phyloP scores from a whole-genome alignment of 2,329 filamentous ascomycete genomes.

The Fusarium praegraminearum region DNA sequence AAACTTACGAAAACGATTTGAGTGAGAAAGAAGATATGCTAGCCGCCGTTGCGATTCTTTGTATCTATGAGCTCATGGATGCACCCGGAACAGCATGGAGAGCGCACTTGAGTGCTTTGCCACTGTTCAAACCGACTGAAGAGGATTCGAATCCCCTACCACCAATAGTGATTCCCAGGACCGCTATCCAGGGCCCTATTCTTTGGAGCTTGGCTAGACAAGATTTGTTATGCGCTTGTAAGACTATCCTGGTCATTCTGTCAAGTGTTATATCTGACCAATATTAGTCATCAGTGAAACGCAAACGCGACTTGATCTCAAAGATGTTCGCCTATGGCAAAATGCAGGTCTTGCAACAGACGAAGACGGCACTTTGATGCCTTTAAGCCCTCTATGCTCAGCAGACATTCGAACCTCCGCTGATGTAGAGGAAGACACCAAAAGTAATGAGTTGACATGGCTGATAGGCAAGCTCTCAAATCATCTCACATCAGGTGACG shows the following conservation, averaged over 20 bases:
- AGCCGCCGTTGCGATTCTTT: conserved; percentile 74
- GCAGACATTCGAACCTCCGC: conserved; percentile 57
- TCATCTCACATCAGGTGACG: conserved; percentile 69
- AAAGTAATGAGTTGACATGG: conserved; percentile 74
- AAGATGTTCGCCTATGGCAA: conserved; percentile 72
- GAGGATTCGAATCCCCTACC: conserved; percentile 13
- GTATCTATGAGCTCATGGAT: conserved; percentile 76
- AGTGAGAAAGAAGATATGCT: conserved; percentile 60
- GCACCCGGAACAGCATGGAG: conserved; percentile 72
- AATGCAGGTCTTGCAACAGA: conserved; percentile 69
- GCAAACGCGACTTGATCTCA: conserved; percentile 61
- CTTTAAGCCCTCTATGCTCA: conserved; percentile 54
- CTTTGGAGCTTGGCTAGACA: conserved; percentile 44
- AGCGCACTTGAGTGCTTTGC: conserved; percentile 73
- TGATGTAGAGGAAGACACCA: conserved; percentile 71
- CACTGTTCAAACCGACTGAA: conserved; percentile 67
- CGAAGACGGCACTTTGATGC: conserved; percentile 34
- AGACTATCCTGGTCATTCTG: fast-evolving
- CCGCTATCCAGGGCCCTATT: conserved; percentile 41
- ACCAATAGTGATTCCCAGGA: conserved; percentile 32
- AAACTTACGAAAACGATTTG: conserved; percentile 56
- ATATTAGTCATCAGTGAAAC: conserved; percentile 40
- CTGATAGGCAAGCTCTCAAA: conserved; percentile 75
- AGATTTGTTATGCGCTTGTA: conserved; percentile 41
- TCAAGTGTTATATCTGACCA: neutral